These are phyloP conservation scores for Calendula officinalis DNA, from an alignment of 129 eudicot species.

Conservation along the genomic window DNA sequence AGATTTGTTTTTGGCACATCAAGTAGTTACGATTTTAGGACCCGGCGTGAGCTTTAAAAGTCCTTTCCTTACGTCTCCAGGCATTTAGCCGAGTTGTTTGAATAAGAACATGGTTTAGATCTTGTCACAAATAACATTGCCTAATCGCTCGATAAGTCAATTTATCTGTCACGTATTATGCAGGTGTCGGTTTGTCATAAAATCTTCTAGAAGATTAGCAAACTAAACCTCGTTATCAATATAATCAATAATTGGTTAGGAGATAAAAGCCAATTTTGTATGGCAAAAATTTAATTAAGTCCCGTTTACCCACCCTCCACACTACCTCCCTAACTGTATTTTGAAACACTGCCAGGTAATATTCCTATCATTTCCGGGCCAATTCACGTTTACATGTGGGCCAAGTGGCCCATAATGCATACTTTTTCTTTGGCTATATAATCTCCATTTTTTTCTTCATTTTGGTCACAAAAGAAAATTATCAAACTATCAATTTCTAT, in stretches of 20 bases:
- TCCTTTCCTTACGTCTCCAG: no score
- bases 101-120: no score
- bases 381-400: conserved; percentile 19
- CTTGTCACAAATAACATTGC: no score
- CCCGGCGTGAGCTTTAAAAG: no score
- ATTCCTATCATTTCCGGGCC: conserved; percentile 12
- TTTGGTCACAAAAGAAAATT: conserved; percentile 16
- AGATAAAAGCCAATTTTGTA: not conserved
- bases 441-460: conserved; percentile 7
- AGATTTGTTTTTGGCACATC: no score
- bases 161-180: no score
- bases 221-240: not conserved
- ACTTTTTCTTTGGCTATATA: conserved; percentile 20
- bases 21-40: no score
- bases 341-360: conserved; percentile 9
- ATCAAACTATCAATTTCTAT: conserved; percentile 1
- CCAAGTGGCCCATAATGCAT: conserved; percentile 6
- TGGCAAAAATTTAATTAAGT: conserved; percentile 12
- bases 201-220: not conserved
- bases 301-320: conserved; percentile 14
- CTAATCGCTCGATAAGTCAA: no score
- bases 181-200: not conserved
- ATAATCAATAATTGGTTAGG: not conserved
- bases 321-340: conserved; percentile 29
- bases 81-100: no score